Percentiles rank a stretch among this genome's conserved stretches.
phyloP scores from a whole-genome alignment of 164 flowering plant species.

The Nelumbo lutea region DNA sequence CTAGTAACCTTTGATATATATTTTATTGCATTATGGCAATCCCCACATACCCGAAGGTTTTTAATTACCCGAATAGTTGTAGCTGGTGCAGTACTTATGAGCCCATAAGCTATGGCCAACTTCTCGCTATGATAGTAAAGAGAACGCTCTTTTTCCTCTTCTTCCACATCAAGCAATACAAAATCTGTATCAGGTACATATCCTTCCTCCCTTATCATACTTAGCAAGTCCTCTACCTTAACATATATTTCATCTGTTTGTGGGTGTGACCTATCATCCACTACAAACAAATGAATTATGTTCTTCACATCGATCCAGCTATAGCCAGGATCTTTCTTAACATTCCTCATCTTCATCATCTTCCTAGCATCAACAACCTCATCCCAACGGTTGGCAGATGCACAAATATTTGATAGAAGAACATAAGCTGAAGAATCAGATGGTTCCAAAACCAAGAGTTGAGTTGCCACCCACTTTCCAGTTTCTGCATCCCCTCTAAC shows the following conservation, averaged over 20 bases:
- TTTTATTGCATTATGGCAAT: slow-evolving; percentile 47
- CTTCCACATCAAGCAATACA: slow-evolving; percentile 37
- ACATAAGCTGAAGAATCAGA: slow-evolving; percentile 50
- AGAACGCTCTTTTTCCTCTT: slow-evolving; percentile 47
- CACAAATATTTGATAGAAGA: slow-evolving; percentile 59
- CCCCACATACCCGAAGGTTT: slow-evolving; percentile 48
- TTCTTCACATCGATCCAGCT: slow-evolving; percentile 66
- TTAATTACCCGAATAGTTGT: slow-evolving; percentile 38
- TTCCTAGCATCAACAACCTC: slow-evolving; percentile 43
- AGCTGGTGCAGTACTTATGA: slow-evolving; percentile 33
- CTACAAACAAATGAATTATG: slow-evolving; percentile 49
- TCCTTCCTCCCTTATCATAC: slow-evolving; percentile 35
- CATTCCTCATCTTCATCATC: slow-evolving; percentile 40
- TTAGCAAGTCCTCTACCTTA: slow-evolving; percentile 38
- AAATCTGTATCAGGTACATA: slow-evolving; percentile 44
- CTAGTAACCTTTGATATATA: slow-evolving; percentile 31
- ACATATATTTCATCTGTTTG: slow-evolving; percentile 33
- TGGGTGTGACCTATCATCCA: slow-evolving; percentile 51
- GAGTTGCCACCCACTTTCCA: slow-evolving; percentile 40
- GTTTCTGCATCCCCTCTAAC: slow-evolving; percentile 35
- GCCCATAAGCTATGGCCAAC: slow-evolving; percentile 44
- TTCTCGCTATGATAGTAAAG: slow-evolving; percentile 51
- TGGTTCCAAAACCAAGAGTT: slow-evolving; percentile 47
- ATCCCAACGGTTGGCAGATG: slow-evolving; percentile 44
- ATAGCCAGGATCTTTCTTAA: slow-evolving; percentile 63